Evolutionary conservation across 2,329 filamentous ascomycete genomes (phyloP), one percentile per base, ranked within the genome.

Genomic region (Exophiala spinifera): DNA sequence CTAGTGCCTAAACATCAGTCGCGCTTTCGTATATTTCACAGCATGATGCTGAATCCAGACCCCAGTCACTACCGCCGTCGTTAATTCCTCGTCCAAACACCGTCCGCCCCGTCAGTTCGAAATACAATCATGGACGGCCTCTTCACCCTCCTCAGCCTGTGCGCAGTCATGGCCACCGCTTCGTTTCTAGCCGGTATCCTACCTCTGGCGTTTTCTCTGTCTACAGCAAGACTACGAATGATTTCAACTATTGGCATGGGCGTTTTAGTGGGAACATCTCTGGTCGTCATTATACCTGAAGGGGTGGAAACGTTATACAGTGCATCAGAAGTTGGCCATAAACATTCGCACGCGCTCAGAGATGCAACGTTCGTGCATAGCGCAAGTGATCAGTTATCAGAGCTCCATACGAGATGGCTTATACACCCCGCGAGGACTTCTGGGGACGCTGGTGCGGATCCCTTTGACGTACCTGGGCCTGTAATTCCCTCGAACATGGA

Each of bases 211-310:
- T 89, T 99, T 77, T 83, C 86, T 53, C 81, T 99, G 21, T 92
- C 91, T 25, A 85, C 88, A 56, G 89, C 90, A 40, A 90, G 96
- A 71, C 77, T 97, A 53, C 87, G 92, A 67, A 77, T 96, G 46
- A 88, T 97, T 68, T 95, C 92, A 19, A 91, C 91, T 53, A 83
- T 97, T 69, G 94, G 94, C 49, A 90, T 96, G 71, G 94, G 94
- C 42, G 88, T 99, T 48, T 78, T 99, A 7, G 91, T 99, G 14
- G 94, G 94, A 33, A 97, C 94, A 23, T 92, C 92, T 1, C 80
- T 99, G 61, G 92, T 97, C 61, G 91, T 99, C 28, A 97, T 99
- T 67, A 96, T 99, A 65, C 94, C 94, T 1, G 94, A 99, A 72
- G 94, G 94, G 34, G 86, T 97, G 56, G 91, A 96, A 69, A 92